Percentiles rank a stretch among this genome's conserved stretches.
phyloP scores from a whole-genome alignment of 2,329 filamentous ascomycete genomes.

The Xylariaceae sp. region DNA sequence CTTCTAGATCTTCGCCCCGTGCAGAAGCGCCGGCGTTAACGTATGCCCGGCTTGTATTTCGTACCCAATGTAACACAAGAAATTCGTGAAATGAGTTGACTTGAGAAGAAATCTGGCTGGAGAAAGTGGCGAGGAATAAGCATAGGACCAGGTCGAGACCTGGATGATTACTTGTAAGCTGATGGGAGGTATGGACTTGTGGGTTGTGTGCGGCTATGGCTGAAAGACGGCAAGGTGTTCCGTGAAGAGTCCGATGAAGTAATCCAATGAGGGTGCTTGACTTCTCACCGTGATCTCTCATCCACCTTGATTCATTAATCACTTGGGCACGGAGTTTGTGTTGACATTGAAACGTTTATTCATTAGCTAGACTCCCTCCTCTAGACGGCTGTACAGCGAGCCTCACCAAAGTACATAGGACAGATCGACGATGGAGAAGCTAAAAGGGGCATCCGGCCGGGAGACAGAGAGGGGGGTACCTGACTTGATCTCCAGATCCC shows the following conservation, averaged over 20 bases:
- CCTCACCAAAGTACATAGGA: neutral
- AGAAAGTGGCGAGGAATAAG: too few relatives aligned
- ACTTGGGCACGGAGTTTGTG: constrained; percentile 9
- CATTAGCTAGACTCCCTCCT: constrained; percentile 6
- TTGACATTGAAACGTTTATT: constrained; percentile 24
- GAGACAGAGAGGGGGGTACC: constrained; percentile 7
- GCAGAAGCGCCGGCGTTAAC: too few relatives aligned
- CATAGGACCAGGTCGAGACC: too few relatives aligned
- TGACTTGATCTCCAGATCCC: neutral
- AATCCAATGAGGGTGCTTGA: neutral
- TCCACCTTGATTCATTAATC: neutral
- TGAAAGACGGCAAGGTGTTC: too few relatives aligned
- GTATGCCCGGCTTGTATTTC: too few relatives aligned
- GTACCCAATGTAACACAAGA: too few relatives aligned
- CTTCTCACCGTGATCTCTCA: neutral
- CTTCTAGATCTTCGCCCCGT: too few relatives aligned
- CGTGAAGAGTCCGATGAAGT: constrained; percentile 3
- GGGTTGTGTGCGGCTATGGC: too few relatives aligned
- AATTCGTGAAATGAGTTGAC: too few relatives aligned
- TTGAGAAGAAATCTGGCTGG: too few relatives aligned
- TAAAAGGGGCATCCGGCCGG: neutral
- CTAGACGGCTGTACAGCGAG: constrained; percentile 9
- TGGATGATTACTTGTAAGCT: too few relatives aligned
- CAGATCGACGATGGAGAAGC: neutral
- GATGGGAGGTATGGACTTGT: too few relatives aligned